Percentiles rank a stretch among this genome's conserved stretches.
phyloP scores from a whole-genome alignment of 208 protist genomes.

The Trypanosoma vivax region DNA sequence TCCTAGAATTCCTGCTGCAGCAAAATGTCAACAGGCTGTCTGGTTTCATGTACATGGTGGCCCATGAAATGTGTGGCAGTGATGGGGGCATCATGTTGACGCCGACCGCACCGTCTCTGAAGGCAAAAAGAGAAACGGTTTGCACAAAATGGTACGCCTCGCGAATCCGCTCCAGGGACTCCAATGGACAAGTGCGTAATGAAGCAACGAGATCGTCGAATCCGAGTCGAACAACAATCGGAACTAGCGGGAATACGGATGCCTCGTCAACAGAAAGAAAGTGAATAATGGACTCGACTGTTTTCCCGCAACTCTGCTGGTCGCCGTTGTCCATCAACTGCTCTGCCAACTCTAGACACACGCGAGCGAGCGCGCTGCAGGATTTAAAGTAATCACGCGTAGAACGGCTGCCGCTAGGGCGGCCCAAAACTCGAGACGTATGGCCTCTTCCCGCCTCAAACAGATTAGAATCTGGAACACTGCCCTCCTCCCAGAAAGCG shows the following conservation, averaged over 20 bases:
- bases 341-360: conserved; percentile 13
- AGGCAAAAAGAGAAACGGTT: conserved; percentile 51
- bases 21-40: conserved; percentile 6
- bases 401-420: conserved; percentile 35
- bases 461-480: conserved; percentile 45
- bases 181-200: conserved; percentile 16
- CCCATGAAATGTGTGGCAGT: conserved; percentile 8
- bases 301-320: conserved; percentile 16
- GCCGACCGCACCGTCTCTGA: conserved; percentile 14
- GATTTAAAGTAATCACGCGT: conserved; percentile 42
- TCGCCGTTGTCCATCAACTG: conserved; percentile 12
- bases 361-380: conserved; percentile 17
- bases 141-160: conserved; percentile 36
- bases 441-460: conserved; percentile 18
- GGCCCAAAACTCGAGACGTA: neutral
- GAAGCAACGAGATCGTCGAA: conserved; percentile 38
- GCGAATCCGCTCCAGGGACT: conserved; percentile 26
- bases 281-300: conserved; percentile 28
- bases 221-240: conserved; percentile 24
- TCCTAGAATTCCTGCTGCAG: neutral
- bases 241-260: conserved; percentile 49
- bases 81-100: neutral
- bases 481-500: conserved; percentile 40
- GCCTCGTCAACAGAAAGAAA: conserved; percentile 43
- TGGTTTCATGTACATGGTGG: conserved; percentile 9